Base-by-base conservation (phyloP, 768 basidiomycete genomes). In the Gloeopeniophorella convolvens region DNA sequence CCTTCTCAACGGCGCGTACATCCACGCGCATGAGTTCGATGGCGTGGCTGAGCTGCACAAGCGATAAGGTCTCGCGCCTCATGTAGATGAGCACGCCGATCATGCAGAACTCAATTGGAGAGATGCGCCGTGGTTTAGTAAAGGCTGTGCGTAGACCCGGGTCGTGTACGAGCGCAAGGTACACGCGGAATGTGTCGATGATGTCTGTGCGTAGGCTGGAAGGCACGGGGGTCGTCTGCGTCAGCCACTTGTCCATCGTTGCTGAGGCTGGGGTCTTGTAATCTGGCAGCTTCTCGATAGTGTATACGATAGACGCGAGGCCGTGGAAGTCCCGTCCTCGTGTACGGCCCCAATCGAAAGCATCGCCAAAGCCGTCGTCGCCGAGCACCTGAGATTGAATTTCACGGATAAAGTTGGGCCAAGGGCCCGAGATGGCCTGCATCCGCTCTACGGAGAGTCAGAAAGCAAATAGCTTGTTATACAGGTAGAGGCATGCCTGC, bases 41-140 rank as follows among this genome's bases (percentile, higher is more conserved):
- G 0, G 70, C 73, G 16, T 60, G 55, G 1, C 75, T 69, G 33
- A 86, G 58, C 61, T 73, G 71, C 0, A 53, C 54, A 53, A 68
- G 33, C 2, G 67, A 60, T 48, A 76, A 56, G 10, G 44, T 60
- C 12, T 69, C 65, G 63, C 72, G 78, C 46, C 74, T 68, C n/a
- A 70, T 62, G 11, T 72, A 71, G 13, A 87, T 74, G 18, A 88
- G 63, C 3, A 84, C 58, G 18, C 69, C 70, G 41, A 78, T 74
- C 55, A 74, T 66, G 40, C 85, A 70, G 54, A 89, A 79, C 62
- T 89, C 87, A 33, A 86, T 68, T 0, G 87, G 87, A 0, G 85
- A 72, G 1, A 88, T 70, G 32, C 65, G 61, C 16, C 49, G 24
- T 31, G 63, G 54, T 63, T 62, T 67, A 62, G 63, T 51, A 60